Base-by-base conservation (phyloP, 129 eudicot genomes). In the Lactuca saligna region DNA sequence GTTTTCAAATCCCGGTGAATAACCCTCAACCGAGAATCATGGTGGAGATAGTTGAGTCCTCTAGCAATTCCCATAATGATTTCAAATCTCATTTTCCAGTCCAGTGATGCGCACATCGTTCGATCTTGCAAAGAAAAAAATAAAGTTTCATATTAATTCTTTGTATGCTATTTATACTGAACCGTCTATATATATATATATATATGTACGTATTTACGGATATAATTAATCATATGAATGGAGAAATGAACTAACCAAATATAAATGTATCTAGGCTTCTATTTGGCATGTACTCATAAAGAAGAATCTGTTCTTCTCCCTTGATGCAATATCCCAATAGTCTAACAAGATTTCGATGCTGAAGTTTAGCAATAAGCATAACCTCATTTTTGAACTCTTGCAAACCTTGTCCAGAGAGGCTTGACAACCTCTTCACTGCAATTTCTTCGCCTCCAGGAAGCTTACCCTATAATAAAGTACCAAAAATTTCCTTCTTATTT, bases 341-440 rank as follows among this genome's bases (percentile, higher is more conserved):
- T 25, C 29, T 25, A 25, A 25, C 29, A 25, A 25, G 29, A 25
- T 25, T 25, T 25, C 29, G 29, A 25, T 25, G 29, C 29, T 25
- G 29, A 25, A 25, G 29, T 1, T 25, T 25, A 25, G 29, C 29
- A 25, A 25, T 25, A 25, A 25, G 29, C 29, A 25, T 0, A 0
- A 25, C 29, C 29, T 25, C 29, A 25, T 25, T 25, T 25, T 25
- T 25, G 29, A 25, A 25, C 29, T 25, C 29, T 17, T 56, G 63
- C 9, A 75, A 29, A n/a, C 74, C 80, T 60, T 68, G 80, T 50
- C 54, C 67, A 44, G 75, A 67, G 33, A 33, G 63, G 57, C 44
- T 75, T 25, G 80, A 68, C 11, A 68, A 63, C 80, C 80, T 75
- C 75, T 75, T 75, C 58, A 68, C 80, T 16, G 74, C 75, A 17